Percentiles rank a stretch among this genome's conserved stretches.
Conservation (phyloP, 2,329 filamentous ascomycete genomes). For the Pseudophaeomoniella oleicola region DNA sequence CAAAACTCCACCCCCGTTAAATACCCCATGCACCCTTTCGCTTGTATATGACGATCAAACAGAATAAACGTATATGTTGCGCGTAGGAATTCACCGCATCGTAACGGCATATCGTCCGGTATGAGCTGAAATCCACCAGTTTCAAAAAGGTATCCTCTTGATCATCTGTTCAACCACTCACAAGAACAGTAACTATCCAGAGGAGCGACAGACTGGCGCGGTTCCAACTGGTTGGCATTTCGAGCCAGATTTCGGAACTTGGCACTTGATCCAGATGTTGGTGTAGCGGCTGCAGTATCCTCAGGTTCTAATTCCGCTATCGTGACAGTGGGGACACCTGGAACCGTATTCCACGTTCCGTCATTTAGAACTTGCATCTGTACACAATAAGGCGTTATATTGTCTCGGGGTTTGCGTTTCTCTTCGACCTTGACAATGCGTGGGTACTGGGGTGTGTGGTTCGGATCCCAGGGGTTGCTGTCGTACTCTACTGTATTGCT, state of each 20-base stretch:
- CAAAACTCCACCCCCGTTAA: too few species aligned
- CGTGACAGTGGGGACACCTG: slow-evolving; percentile 7
- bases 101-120: too few species aligned
- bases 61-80: too few species aligned
- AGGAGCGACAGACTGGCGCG: not conserved
- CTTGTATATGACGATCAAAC: too few species aligned
- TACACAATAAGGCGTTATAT: slow-evolving; percentile 40
- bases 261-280: not conserved
- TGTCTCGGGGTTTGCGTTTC: slow-evolving; percentile 35
- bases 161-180: slow-evolving; percentile 1
- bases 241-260: not conserved
- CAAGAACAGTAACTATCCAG: not conserved
- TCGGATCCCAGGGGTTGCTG: slow-evolving; percentile 4
- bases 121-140: too few species aligned
- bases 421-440: slow-evolving; percentile 53
- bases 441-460: slow-evolving; percentile 25
- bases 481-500: slow-evolving; percentile 1
- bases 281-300: not conserved
- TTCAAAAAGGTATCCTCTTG: not conserved
- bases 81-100: too few species aligned
- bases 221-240: not conserved
- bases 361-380: slow-evolving; percentile 46
- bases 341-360: slow-evolving; percentile 25
- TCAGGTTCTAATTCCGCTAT: slow-evolving; percentile 9
- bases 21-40: too few species aligned